phyloP scores from a whole-genome alignment of 257 asterid genomes.

The Solanum boliviense region DNA sequence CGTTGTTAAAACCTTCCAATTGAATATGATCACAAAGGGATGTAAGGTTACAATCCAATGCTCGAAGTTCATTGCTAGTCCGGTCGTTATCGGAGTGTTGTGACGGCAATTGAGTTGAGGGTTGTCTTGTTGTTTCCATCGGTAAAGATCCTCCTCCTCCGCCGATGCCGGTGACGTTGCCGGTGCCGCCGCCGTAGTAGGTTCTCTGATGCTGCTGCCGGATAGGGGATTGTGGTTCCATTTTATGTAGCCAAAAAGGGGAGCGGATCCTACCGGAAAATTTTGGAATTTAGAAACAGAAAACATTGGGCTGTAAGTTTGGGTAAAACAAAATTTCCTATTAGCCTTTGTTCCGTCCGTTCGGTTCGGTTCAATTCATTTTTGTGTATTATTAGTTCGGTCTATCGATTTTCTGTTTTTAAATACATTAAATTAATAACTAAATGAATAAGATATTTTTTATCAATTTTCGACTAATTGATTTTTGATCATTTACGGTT shows the following conservation, averaged over 20 bases:
- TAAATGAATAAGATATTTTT: too few relatives aligned
- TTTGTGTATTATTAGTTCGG: too few relatives aligned
- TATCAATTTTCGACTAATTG: too few relatives aligned
- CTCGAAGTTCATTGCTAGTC: conserved; percentile 34
- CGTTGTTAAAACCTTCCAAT: conserved; percentile 73
- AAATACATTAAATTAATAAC: too few relatives aligned
- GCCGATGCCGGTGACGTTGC: conserved; percentile 26
- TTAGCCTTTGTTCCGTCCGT: background rate
- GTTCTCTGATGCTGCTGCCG: conserved; percentile 21
- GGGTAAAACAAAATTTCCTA: background rate
- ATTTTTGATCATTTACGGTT: too few relatives aligned
- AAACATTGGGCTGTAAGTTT: background rate
- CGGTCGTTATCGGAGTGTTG: conserved; percentile 27
- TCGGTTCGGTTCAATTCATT: too few relatives aligned
- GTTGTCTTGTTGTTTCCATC: conserved; percentile 52
- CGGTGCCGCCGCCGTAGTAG: conserved; percentile 2
- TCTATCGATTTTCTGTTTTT: too few relatives aligned
- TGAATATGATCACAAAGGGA: conserved; percentile 92
- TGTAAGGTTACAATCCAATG: conserved; percentile 71
- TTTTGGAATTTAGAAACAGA: background rate
- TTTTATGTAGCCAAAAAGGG: background rate
- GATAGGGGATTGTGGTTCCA: conserved; percentile 16
- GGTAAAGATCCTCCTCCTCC: conserved; percentile 34
- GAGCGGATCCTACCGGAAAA: background rate
- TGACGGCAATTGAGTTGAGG: conserved; percentile 17